phyloP scores from a whole-genome alignment of 202 grass and related monocot genomes.

The Brachypodium distachyon region DNA sequence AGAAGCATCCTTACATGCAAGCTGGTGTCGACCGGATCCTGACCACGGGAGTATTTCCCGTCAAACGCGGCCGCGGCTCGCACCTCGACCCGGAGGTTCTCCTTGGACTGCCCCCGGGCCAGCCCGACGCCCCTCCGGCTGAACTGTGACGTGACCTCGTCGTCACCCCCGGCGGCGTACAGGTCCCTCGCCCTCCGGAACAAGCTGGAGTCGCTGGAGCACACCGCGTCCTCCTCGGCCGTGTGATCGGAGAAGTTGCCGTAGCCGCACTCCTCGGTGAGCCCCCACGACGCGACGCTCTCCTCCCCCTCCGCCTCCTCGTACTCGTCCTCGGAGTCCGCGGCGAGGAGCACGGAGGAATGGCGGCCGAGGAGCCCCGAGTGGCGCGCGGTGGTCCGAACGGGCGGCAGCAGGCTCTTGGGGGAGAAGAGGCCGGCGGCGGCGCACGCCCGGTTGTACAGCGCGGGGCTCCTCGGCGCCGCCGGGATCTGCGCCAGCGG shows the following conservation, averaged over 20 bases:
- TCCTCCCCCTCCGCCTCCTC: slow-evolving; percentile 44
- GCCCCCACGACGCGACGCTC: slow-evolving; percentile 64
- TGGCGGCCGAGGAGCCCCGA: slow-evolving; percentile 48
- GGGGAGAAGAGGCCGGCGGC: slow-evolving; percentile 45
- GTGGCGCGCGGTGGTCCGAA: slow-evolving; percentile 34
- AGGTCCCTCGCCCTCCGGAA: slow-evolving; percentile 26
- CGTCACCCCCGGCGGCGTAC: slow-evolving; percentile 13
- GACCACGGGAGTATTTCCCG: neutral
- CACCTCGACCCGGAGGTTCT: slow-evolving; percentile 70
- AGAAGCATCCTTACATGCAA: slow-evolving; percentile 27
- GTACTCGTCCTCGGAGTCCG: slow-evolving; percentile 31
- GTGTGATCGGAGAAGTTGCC: slow-evolving; percentile 45
- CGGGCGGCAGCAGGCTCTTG: slow-evolving; percentile 56
- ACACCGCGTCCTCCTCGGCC: slow-evolving; percentile 44
- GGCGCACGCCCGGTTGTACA: slow-evolving; percentile 11
- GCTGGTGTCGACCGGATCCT: slow-evolving; percentile 9
- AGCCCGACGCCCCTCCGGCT: slow-evolving; percentile 28
- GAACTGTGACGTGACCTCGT: slow-evolving; percentile 40
- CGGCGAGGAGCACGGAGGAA: slow-evolving; percentile 28
- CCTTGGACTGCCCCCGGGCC: slow-evolving; percentile 52
- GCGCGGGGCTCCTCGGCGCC: slow-evolving; percentile 23
- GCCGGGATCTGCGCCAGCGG: slow-evolving; percentile 25
- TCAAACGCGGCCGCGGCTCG: neutral
- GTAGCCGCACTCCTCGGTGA: slow-evolving; percentile 34
- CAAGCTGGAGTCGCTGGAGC: slow-evolving; percentile 62